Evolutionary conservation across 352 stramenopile genomes (phyloP).

Genomic region (Phytophthora pini): DNA sequence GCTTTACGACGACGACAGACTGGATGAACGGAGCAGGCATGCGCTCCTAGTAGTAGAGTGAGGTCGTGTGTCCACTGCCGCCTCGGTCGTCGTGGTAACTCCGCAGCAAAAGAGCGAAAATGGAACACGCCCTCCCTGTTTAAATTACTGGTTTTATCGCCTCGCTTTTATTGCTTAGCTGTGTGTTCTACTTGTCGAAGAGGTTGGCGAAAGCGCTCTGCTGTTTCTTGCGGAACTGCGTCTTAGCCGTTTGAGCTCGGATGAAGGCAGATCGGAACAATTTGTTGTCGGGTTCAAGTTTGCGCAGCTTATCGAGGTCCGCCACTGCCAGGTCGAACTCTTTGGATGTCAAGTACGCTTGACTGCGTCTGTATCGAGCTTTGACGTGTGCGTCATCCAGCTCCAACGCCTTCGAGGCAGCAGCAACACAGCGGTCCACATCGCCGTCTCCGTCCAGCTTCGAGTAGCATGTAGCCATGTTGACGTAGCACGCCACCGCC

Average conservation of each 20-base stretch:
- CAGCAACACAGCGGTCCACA: constrained; percentile 52
- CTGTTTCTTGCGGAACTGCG: constrained; percentile 49
- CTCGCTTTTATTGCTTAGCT: constrained; percentile 3
- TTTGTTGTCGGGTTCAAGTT: constrained; percentile 54
- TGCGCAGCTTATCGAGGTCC: constrained; percentile 51
- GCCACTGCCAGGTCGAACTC: constrained; percentile 60
- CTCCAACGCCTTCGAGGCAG: constrained; percentile 55
- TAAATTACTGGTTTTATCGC: constrained; percentile 48
- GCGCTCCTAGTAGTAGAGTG: constrained; percentile 44
- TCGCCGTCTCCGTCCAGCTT: constrained; percentile 39
- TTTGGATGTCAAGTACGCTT: constrained; percentile 62
- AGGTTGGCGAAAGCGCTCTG: constrained; percentile 45
- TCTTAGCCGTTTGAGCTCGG: constrained; percentile 36
- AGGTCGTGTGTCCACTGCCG: constrained; percentile 28
- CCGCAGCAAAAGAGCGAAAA: constrained; percentile 39
- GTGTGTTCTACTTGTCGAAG: constrained; percentile 38
- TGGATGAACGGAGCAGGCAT: constrained; percentile 22
- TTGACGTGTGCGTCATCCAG: constrained; percentile 60
- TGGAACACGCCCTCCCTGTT: constrained; percentile 66
- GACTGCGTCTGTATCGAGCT: constrained; percentile 68
- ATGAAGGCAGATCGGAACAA: constrained; percentile 47
- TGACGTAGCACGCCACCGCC: constrained; percentile 57
- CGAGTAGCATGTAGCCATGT: constrained; percentile 70
- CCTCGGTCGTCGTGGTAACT: constrained; percentile 28
- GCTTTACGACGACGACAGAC: constrained; percentile 17